Percentiles rank a stretch among this genome's conserved stretches.
These are phyloP conservation scores for Fusarium floridanum DNA, from an alignment of 2,329 filamentous ascomycete species.

Conservation along the genomic window DNA sequence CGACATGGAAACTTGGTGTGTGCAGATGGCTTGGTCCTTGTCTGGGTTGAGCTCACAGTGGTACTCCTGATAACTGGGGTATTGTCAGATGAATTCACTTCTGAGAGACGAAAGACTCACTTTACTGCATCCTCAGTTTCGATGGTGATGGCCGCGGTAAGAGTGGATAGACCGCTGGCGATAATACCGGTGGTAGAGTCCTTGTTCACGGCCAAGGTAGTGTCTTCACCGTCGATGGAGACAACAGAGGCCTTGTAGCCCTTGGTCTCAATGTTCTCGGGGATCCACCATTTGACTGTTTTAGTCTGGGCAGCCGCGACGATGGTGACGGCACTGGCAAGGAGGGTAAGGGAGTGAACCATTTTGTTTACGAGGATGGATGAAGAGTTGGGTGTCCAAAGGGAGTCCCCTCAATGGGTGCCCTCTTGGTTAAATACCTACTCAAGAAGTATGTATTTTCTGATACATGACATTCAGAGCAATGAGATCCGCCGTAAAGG, in stretches of 20 bases:
- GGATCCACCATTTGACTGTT: slow-evolving; percentile 47
- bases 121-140: neutral
- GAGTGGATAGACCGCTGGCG: slow-evolving; percentile 30
- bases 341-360: slow-evolving; percentile 43
- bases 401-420: neutral
- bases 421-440: neutral
- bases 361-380: slow-evolving; percentile 29
- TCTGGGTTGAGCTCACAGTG: slow-evolving; percentile 45
- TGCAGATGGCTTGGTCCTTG: slow-evolving; percentile 44
- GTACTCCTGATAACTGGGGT: slow-evolving; percentile 10
- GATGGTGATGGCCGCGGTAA: slow-evolving; percentile 10
- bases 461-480: neutral
- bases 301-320: slow-evolving; percentile 44
- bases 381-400: slow-evolving; percentile 3
- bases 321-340: slow-evolving; percentile 38
- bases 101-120: neutral
- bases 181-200: slow-evolving; percentile 42
- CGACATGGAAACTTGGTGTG: neutral
- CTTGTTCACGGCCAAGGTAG: slow-evolving; percentile 46
- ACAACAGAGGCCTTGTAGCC: slow-evolving; percentile 49
- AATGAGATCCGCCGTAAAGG: neutral
- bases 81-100: neutral
- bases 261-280: slow-evolving; percentile 35
- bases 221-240: slow-evolving; percentile 43
- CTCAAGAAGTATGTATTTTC: neutral